Evolutionary conservation across 2,329 filamentous ascomycete species (phyloP).

Genomic region (Zalaria obscura): DNA sequence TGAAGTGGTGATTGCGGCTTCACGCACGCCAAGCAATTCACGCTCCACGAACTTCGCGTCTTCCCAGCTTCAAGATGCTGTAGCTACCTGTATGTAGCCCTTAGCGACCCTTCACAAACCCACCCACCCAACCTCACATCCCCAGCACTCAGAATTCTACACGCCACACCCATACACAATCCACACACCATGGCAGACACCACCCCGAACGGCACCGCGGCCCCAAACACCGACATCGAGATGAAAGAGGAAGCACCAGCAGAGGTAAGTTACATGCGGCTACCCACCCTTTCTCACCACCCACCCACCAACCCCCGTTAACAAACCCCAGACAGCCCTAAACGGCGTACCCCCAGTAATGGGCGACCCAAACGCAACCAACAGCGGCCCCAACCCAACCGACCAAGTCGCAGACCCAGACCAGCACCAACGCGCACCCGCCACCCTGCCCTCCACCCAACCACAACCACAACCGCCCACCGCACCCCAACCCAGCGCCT

Average conservation of each 20-base stretch:
- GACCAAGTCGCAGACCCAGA: not conserved
- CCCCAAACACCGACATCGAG: constrained; percentile 13
- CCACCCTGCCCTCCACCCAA: constrained; percentile 1
- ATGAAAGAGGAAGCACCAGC: constrained; percentile 20
- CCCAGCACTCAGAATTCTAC: too few species aligned
- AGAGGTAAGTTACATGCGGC: constrained; percentile 9
- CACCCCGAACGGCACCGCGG: constrained; percentile 12
- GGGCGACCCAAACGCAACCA: too few species aligned
- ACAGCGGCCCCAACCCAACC: not conserved
- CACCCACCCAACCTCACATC: too few species aligned
- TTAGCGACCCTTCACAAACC: too few species aligned
- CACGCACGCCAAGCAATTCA: too few species aligned
- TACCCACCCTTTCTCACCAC: not conserved
- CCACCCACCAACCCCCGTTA: constrained; percentile 7
- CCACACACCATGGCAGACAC: constrained; percentile 13
- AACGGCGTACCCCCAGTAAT: not conserved
- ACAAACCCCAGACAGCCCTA: not conserved
- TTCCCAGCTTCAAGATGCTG: too few species aligned
- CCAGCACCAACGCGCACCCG: not conserved
- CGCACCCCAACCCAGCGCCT: not conserved
- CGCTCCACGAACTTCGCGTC: too few species aligned
- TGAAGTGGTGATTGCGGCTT: too few species aligned
- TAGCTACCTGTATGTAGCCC: too few species aligned
- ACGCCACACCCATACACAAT: too few species aligned
- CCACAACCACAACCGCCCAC: not conserved